Percentiles rank a stretch among this genome's conserved stretches.
Conservation (phyloP, 2,329 filamentous ascomycete genomes). For the Calonectria hawksworthii region DNA sequence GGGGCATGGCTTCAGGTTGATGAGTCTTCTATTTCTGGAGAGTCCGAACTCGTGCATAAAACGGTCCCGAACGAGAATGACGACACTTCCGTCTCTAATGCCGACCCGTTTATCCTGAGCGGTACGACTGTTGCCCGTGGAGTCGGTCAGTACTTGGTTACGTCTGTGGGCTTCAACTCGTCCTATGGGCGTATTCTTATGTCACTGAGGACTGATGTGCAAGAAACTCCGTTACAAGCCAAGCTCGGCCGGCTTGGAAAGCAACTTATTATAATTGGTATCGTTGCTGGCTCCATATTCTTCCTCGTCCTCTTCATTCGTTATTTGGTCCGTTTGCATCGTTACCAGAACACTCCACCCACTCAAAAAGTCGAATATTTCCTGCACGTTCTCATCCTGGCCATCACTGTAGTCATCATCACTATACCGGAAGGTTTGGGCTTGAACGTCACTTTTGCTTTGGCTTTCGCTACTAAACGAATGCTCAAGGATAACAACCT, state of each 20-base stretch:
- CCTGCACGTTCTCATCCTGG: slow-evolving; percentile 69
- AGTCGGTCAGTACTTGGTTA: slow-evolving; percentile 82
- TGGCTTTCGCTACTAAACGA: slow-evolving; percentile 73
- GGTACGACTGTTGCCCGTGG: slow-evolving; percentile 84
- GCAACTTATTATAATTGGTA: slow-evolving; percentile 71
- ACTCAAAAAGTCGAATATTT: slow-evolving; percentile 69
- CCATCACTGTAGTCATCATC: slow-evolving; percentile 71
- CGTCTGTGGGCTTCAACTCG: slow-evolving; percentile 80
- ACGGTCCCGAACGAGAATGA: slow-evolving; percentile 69
- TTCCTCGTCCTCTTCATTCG: slow-evolving; percentile 58
- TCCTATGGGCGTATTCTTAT: slow-evolving; percentile 84
- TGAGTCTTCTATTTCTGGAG: slow-evolving; percentile 82
- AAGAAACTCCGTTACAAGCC: slow-evolving; percentile 83
- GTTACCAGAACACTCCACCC: slow-evolving; percentile 54
- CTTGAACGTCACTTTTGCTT: slow-evolving; percentile 71
- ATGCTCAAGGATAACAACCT: slow-evolving; percentile 76
- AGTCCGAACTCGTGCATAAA: slow-evolving; percentile 81
- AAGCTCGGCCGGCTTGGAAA: slow-evolving; percentile 84
- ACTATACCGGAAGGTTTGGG: slow-evolving; percentile 73
- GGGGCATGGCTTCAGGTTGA: slow-evolving; percentile 71
- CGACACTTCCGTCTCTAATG: slow-evolving; percentile 62
- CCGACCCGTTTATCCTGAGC: slow-evolving; percentile 86
- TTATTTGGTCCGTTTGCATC: slow-evolving; percentile 51
- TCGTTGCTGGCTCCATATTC: slow-evolving; percentile 57
- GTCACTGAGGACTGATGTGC: slow-evolving; percentile 81